Base-by-base conservation (phyloP, 208 protist genomes). In the Acanthamoeba lenticulata region DNA sequence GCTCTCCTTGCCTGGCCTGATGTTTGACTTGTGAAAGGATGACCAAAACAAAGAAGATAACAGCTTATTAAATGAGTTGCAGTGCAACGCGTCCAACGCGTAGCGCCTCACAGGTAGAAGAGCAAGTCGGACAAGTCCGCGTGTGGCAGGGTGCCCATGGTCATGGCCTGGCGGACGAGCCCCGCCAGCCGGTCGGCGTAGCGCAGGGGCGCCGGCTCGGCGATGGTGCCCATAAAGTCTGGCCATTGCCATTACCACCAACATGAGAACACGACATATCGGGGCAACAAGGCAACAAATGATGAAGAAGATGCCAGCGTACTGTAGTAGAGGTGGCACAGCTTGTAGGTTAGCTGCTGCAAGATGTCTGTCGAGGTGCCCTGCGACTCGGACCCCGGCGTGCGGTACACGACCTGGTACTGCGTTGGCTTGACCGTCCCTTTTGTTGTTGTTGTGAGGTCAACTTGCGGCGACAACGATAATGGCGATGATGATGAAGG, bases 261-360 rank as follows among this genome's bases (percentile, higher is more conserved):
- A 13, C 38, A 55, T 9, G 32, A 13, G 34, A 57, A 32, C 40
- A 88, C 32, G 34, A 2, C 27, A 52, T 40, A 24, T 74, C 17
- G 17, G 34, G 15, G 1, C 19, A 32, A 1, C 6, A 2, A 57
- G 11, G 34, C 27, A 45, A 47, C 5, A 45, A 57, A 60, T 5
- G 52, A 38, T 32, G n/a, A 72, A 38, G 21, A 34, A 72, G 27
- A 15, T 15, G 17, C 29, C 9, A 34, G 45, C n/a, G 44, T 86
- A 86, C 77, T 86, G 44, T 57, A 86, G 77, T 86, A 86, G 44
- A 86, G 77, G 24, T 86, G 44, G 45, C 72, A 86, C 44, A 86
- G 44, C 44, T 47, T 34, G 45, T 57, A 86, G 42, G 77, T 47
- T 5, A 86, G 44, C 3, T 38, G 2, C 77, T 86, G 77, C n/a